phyloP scores from a whole-genome alignment of 1,284 basidiomycete species.

The Thecaphora frezii region DNA sequence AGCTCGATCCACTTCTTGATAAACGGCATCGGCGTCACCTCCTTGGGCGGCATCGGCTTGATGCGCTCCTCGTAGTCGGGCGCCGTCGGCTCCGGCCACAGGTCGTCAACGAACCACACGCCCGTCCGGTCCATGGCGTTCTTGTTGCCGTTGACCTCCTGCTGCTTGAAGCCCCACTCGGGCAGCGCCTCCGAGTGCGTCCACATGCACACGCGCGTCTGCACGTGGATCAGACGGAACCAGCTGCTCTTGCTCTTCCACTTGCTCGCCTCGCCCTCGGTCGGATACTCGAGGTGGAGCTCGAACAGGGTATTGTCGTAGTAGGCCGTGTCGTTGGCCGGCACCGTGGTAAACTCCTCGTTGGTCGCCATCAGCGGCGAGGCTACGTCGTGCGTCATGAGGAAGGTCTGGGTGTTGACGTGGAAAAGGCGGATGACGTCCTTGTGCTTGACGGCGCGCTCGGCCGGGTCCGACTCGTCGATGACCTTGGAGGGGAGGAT shows the following conservation, averaged over 20 bases:
- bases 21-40: slow-evolving; percentile 81
- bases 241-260: slow-evolving; percentile 44
- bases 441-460: slow-evolving; percentile 81
- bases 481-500: slow-evolving; percentile 79
- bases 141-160: slow-evolving; percentile 98
- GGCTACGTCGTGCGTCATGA: slow-evolving; percentile 95
- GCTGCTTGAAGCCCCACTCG: slow-evolving; percentile 94
- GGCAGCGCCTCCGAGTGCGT: slow-evolving; percentile 82
- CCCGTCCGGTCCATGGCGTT: slow-evolving; percentile 78
- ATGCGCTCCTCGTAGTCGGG: slow-evolving; percentile 43
- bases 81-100: slow-evolving; percentile 66
- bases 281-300: slow-evolving; percentile 28
- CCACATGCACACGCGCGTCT: slow-evolving; percentile 91
- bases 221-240: slow-evolving; percentile 70
- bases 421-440: slow-evolving; percentile 89
- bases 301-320: slow-evolving; percentile 61
- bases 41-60: slow-evolving; percentile 63
- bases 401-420: slow-evolving; percentile 76
- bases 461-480: slow-evolving; percentile 72
- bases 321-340: slow-evolving; percentile 64
- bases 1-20: slow-evolving; percentile 92
- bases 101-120: slow-evolving; percentile 84
- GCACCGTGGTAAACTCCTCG: slow-evolving; percentile 77
- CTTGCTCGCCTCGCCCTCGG: slow-evolving; percentile 8
- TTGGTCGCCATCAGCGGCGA: slow-evolving; percentile 96